Evolutionary conservation across 2,329 filamentous ascomycete species (phyloP).

Genomic region (Whalleya microplaca): DNA sequence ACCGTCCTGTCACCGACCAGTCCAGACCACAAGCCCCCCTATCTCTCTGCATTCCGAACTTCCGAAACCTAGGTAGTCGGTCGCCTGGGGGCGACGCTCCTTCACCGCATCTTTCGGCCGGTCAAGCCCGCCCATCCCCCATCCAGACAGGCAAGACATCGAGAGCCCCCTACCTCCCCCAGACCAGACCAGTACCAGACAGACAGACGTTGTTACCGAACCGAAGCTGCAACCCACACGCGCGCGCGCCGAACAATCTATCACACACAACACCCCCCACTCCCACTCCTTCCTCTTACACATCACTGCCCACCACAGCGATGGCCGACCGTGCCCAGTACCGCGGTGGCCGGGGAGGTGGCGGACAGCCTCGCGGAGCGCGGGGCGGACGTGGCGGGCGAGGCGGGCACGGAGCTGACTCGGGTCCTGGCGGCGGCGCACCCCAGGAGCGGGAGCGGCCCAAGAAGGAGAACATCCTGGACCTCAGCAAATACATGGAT

Average conservation of each 20-base stretch:
- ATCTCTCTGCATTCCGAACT: slow-evolving; percentile 21
- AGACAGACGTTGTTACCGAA: no score
- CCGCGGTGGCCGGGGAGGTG: slow-evolving; percentile 52
- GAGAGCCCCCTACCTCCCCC: no score
- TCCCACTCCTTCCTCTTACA: slow-evolving; percentile 5
- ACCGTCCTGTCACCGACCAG: slow-evolving; percentile 26
- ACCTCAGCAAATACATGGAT: slow-evolving; percentile 95
- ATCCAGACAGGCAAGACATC: no score
- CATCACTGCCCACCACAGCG: slow-evolving; percentile 24
- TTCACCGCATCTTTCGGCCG: slow-evolving; percentile 24
- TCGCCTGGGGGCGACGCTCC: neutral
- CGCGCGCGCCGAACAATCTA: neutral
- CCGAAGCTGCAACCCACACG: neutral
- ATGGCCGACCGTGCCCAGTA: slow-evolving; percentile 58
- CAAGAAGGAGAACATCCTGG: slow-evolving; percentile 98
- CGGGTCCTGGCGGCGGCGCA: slow-evolving; percentile 46
- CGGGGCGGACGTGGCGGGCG: slow-evolving; percentile 43
- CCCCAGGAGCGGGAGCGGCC: slow-evolving; percentile 69
- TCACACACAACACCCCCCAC: neutral
- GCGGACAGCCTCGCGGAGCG: slow-evolving; percentile 43
- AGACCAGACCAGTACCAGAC: no score
- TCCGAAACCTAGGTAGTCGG: slow-evolving; percentile 17
- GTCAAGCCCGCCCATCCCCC: slow-evolving; percentile 8
- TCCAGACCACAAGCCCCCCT: slow-evolving; percentile 21
- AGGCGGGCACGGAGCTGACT: slow-evolving; percentile 49